Evolutionary conservation across 1,284 basidiomycete species (phyloP).

Genomic region (Dichomitus squalens): DNA sequence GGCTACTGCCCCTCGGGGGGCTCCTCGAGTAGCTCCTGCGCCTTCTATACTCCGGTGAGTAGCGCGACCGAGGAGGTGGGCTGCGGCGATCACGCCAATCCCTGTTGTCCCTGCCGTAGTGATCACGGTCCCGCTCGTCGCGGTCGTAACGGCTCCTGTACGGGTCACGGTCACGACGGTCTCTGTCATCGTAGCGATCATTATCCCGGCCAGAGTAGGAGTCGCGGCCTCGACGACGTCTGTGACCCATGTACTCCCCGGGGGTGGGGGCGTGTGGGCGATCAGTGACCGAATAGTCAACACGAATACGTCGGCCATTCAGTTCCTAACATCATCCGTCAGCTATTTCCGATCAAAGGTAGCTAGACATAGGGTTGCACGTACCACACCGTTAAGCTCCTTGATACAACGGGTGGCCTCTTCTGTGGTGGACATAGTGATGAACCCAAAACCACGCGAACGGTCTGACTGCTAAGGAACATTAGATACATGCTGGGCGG

Average conservation of each 20-base stretch:
- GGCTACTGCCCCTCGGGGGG: constrained; percentile 77
- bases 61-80: constrained; percentile 62
- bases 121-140: constrained; percentile 56
- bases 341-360: constrained; percentile 8
- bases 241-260: constrained; percentile 96
- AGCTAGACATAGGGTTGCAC: constrained; percentile 34
- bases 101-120: constrained; percentile 42
- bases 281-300: constrained; percentile 95
- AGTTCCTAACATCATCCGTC: constrained; percentile 61
- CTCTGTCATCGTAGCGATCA: constrained; percentile 46
- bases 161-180: constrained; percentile 53
- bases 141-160: constrained; percentile 39
- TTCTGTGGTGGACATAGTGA: constrained; percentile 87
- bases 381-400: constrained; percentile 89
- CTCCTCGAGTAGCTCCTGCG: constrained; percentile 78
- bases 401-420: constrained; percentile 89
- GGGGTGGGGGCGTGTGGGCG: constrained; percentile 95
- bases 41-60: constrained; percentile 74
- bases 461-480: constrained; percentile 74
- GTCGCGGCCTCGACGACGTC: constrained; percentile 70
- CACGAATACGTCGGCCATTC: constrained; percentile 94
- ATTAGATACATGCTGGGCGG: constrained; percentile 17
- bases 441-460: constrained; percentile 97
- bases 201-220: constrained; percentile 51
- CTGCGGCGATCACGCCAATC: constrained; percentile 65